A percentile compares a stretch with the other conserved stretches of the same genome.
These are phyloP conservation scores for Cutaneotrichosporon spelunceum DNA, from an alignment of 1,284 basidiomycete genomes.

Conservation along the genomic window DNA sequence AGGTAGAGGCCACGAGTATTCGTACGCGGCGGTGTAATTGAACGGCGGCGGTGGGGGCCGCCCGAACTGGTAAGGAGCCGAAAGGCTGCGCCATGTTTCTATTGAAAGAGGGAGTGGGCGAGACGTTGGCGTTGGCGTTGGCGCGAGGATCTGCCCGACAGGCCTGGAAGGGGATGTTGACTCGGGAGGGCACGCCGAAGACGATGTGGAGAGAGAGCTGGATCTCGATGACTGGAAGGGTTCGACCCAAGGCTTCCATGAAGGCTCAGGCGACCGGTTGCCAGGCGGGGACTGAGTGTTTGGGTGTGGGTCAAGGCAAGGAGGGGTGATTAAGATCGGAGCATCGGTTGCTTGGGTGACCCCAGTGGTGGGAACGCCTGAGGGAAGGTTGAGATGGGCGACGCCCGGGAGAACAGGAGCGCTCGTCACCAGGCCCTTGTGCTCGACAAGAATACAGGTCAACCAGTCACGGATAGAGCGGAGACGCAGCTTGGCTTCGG, in stretches of 20 bases:
- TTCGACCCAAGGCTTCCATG: constrained; percentile 1
- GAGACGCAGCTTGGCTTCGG: constrained; percentile 5
- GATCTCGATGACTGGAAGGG: constrained; percentile 6
- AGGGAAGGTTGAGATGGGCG: background rate
- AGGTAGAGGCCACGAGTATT: constrained; percentile 6
- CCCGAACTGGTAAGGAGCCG: background rate
- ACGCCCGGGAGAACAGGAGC: background rate
- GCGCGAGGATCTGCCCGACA: background rate
- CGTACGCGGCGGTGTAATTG: constrained; percentile 1
- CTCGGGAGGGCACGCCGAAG: background rate
- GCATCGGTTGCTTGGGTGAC: background rate
- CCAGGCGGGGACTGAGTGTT: background rate
- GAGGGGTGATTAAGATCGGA: background rate
- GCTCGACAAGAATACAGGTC: constrained; percentile 4
- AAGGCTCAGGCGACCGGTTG: background rate
- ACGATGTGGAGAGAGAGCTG: background rate
- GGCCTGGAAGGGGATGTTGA: background rate
- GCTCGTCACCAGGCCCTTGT: background rate
- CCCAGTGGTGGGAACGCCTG: background rate
- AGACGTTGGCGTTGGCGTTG: background rate
- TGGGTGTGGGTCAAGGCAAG: background rate
- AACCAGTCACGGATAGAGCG: constrained; percentile 8
- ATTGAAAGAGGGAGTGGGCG: background rate
- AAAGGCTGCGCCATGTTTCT: background rate
- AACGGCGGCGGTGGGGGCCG: constrained; percentile 1